phyloP scores from a whole-genome alignment of 179 eudicot species.

The Beta macrorhiza region DNA sequence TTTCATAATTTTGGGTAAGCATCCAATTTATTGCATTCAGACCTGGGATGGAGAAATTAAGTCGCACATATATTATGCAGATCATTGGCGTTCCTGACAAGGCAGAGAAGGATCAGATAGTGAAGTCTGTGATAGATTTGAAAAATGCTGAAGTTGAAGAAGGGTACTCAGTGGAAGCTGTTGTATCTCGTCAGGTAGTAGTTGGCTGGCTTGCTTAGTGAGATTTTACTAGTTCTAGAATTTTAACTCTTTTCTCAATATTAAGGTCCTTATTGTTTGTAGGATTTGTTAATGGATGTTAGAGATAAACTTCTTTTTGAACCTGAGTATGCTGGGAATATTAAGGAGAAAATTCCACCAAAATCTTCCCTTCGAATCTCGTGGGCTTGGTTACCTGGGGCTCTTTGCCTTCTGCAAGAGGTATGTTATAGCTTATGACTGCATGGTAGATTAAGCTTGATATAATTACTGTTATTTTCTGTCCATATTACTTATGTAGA shows the following conservation, averaged over 20 bases:
- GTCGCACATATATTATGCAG: constrained; percentile 39
- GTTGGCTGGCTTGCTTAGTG: constrained; percentile 13
- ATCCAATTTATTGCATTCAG: neutral
- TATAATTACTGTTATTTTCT: neutral
- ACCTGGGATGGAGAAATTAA: neutral
- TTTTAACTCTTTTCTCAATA: neutral
- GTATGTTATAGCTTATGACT: constrained; percentile 36
- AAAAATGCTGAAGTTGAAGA: constrained; percentile 88
- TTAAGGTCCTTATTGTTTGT: constrained; percentile 23
- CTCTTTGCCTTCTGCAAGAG: constrained; percentile 99
- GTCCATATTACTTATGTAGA: neutral
- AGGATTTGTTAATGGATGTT: constrained; percentile 90
- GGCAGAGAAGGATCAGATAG: constrained; percentile 98
- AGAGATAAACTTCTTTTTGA: constrained; percentile 98
- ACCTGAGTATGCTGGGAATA: constrained; percentile 93
- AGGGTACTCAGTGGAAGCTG: constrained; percentile 80
- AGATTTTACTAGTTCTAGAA: neutral
- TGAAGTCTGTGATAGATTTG: constrained; percentile 81
- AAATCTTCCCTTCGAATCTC: constrained; percentile 79
- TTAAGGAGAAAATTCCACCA: constrained; percentile 75
- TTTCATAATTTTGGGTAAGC: neutral
- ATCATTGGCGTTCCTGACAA: constrained; percentile 74
- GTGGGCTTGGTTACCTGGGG: constrained; percentile 96
- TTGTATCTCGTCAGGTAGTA: constrained; percentile 73
- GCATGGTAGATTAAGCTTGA: neutral